Conservation (phyloP, 768 basidiomycete species). For the Suillus subaureus region DNA sequence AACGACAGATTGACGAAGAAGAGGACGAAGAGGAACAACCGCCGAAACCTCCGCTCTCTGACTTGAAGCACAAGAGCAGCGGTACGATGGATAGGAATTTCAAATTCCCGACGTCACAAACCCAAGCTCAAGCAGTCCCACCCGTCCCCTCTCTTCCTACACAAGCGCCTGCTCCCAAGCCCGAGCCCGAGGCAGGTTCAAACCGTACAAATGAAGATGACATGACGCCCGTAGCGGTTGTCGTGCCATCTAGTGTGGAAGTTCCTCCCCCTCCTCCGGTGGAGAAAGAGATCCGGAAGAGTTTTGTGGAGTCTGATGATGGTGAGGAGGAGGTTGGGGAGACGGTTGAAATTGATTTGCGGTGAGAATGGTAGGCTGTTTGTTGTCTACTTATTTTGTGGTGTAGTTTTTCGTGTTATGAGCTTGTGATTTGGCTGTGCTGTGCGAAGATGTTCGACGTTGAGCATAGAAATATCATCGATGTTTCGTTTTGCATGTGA, state of each 20-base stretch:
- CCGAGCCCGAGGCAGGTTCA: conserved; percentile 13
- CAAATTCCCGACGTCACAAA: conserved; percentile 62
- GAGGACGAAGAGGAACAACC: conserved; percentile 38
- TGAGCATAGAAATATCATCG: background rate
- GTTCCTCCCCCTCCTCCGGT: conserved; percentile 81
- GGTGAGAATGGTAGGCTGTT: conserved; percentile 26
- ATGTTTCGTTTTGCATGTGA: background rate
- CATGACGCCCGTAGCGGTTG: conserved; percentile 32
- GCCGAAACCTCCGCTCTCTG: conserved; percentile 17
- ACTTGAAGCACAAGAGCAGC: conserved; percentile 46
- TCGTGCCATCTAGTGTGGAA: conserved; percentile 68
- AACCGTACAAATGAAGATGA: conserved; percentile 15
- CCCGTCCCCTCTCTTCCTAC: conserved; percentile 16
- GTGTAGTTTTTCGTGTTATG: background rate
- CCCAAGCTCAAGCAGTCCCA: conserved; percentile 13
- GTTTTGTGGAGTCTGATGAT: conserved; percentile 50
- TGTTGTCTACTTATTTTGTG: background rate
- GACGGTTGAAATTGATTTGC: conserved; percentile 71
- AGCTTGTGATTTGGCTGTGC: background rate
- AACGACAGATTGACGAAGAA: conserved; percentile 42
- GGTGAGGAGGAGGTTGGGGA: conserved; percentile 78
- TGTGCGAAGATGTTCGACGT: background rate
- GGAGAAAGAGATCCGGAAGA: conserved; percentile 62
- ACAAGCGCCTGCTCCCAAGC: conserved; percentile 17
- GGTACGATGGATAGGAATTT: conserved; percentile 83